phyloP scores from a whole-genome alignment of 2,329 filamentous ascomycete species.

The Verticillium isaacii region DNA sequence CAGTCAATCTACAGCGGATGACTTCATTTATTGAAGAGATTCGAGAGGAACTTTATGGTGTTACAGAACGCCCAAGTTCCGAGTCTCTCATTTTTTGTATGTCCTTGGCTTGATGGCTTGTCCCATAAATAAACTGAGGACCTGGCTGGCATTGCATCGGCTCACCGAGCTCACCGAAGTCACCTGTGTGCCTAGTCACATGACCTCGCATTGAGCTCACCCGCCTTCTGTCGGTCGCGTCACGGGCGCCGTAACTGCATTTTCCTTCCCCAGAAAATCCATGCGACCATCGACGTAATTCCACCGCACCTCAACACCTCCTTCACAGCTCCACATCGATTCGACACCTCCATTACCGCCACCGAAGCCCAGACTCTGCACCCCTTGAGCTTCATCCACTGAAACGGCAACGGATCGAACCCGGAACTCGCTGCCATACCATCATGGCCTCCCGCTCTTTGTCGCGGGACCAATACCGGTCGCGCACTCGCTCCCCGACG shows the following conservation, averaged over 20 bases:
- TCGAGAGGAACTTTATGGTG: no score
- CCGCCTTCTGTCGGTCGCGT: background rate
- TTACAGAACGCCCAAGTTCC: no score
- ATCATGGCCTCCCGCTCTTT: constrained; percentile 11
- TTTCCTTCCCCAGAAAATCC: background rate
- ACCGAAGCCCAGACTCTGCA: background rate
- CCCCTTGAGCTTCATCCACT: background rate
- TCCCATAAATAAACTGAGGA: background rate
- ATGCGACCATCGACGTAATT: background rate
- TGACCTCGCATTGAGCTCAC: background rate
- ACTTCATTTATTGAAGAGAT: no score
- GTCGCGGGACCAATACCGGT: constrained; percentile 23
- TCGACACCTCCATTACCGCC: background rate
- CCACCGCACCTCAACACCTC: background rate
- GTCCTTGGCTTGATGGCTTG: background rate
- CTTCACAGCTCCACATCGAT: background rate
- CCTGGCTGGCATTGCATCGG: background rate
- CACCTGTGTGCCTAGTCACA: background rate
- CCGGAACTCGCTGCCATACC: background rate
- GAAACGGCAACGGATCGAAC: background rate
- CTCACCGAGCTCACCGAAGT: background rate
- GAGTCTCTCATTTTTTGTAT: background rate
- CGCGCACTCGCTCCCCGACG: constrained; percentile 27
- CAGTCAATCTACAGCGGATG: no score
- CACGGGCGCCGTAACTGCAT: background rate